These are phyloP conservation scores for Cyberlindnera xishuangbannaensis DNA, from an alignment of 805 yeast genomes.

Conservation along the genomic window DNA sequence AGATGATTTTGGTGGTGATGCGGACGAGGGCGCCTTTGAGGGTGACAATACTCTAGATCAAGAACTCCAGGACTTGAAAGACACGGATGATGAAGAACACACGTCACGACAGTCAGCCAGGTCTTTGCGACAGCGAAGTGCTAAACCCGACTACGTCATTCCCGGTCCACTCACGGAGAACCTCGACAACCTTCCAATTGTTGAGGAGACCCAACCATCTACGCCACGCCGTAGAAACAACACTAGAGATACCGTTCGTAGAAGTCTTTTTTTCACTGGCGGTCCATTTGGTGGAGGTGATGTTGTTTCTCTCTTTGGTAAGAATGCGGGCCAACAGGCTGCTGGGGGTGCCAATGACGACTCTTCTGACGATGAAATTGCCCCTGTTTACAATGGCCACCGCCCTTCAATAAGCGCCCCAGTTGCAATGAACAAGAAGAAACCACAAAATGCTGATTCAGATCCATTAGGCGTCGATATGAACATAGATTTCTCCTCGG, in stretches of 20 bases:
- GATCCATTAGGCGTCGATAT: conserved; percentile 91
- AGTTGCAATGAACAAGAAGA: conserved; percentile 25
- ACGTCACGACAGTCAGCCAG: conserved; percentile 29
- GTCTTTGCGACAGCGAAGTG: conserved; percentile 57
- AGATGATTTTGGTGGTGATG: conserved; percentile 15
- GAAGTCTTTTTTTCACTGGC: conserved; percentile 85
- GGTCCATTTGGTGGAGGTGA: conserved; percentile 99
- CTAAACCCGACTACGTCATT: conserved; percentile 71
- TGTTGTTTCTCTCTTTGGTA: conserved; percentile 76
- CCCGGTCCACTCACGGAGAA: conserved; percentile 68
- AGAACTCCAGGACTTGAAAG: conserved; percentile 40
- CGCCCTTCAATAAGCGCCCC: conserved; percentile 29
- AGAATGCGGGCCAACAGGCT: conserved; percentile 32
- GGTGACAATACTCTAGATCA: conserved; percentile 47
- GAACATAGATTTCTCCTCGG: conserved; percentile 75
- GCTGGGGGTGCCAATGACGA: conserved; percentile 43
- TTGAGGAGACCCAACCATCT: conserved; percentile 12
- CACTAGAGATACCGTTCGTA: conserved; percentile 36
- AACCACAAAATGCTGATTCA: conserved; percentile 71
- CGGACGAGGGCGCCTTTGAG: conserved; percentile 26
- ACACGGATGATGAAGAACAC: conserved; percentile 35
- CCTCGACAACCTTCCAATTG: conserved; percentile 20
- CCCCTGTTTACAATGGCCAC: conserved; percentile 39
- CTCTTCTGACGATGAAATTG: conserved; percentile 57
- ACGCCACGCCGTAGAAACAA: conserved; percentile 33